Conservation (phyloP, 75 land plant species). For the Selaginella tamariscina region DNA sequence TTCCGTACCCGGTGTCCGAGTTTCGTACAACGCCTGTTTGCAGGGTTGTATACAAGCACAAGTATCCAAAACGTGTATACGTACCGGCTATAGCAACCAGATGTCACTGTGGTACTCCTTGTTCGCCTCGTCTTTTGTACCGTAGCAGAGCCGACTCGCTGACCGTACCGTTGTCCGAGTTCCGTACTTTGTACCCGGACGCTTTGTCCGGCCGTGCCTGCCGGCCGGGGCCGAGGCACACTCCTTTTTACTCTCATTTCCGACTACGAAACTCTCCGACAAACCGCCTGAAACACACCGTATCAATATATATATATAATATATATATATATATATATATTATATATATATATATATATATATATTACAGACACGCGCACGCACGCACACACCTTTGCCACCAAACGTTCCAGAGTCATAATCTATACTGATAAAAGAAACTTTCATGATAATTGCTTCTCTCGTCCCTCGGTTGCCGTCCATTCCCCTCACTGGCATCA, state of each 20-base stretch:
- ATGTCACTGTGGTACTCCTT: not conserved
- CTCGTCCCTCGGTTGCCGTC: not conserved
- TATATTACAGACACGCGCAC: no score
- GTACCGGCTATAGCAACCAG: not conserved
- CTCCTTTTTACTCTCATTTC: not conserved
- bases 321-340: no score
- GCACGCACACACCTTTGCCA: no score
- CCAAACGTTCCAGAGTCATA: constrained; percentile 44
- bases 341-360: no score
- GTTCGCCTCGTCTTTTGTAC: not conserved
- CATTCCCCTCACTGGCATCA: constrained; percentile 9
- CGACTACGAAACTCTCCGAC: not conserved
- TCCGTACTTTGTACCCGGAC: not conserved
- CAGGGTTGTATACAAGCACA: no score
- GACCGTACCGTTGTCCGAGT: not conserved
- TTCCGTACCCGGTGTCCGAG: no score
- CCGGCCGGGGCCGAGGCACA: not conserved
- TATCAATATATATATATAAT: no score
- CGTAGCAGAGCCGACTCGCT: not conserved
- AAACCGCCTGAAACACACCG: no score
- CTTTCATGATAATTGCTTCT: constrained; percentile 19
- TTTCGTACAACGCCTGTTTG: no score
- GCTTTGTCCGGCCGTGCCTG: not conserved
- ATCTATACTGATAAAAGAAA: constrained; percentile 61
- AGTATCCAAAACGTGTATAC: no score